Evolutionary conservation across 2,329 filamentous ascomycete genomes (phyloP).

Genomic region (Epichloe sylvatica): DNA sequence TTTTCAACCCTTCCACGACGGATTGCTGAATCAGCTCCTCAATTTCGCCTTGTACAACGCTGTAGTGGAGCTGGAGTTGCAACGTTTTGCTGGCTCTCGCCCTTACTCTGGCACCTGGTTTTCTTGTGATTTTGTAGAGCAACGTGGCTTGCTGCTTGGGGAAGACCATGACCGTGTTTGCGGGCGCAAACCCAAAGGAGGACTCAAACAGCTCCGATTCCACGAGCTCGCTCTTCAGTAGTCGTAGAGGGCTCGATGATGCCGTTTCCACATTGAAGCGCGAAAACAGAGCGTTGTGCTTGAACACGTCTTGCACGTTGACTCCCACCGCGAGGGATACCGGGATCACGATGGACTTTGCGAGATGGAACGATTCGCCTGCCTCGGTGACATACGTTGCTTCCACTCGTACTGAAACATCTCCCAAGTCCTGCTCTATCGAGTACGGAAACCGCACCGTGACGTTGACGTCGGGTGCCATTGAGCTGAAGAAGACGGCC

Average conservation of each 20-base stretch:
- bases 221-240: slow-evolving; percentile 57
- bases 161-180: slow-evolving; percentile 51
- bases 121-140: slow-evolving; percentile 62
- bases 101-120: slow-evolving; percentile 23
- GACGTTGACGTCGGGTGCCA: slow-evolving; percentile 32
- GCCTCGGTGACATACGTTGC: slow-evolving; percentile 55
- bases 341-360: slow-evolving; percentile 45
- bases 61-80: slow-evolving; percentile 61
- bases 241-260: slow-evolving; percentile 55
- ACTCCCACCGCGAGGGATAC: slow-evolving; percentile 77
- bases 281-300: slow-evolving; percentile 67
- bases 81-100: slow-evolving; percentile 30
- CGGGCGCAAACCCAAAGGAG: slow-evolving; percentile 40
- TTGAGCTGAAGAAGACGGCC: slow-evolving; percentile 33
- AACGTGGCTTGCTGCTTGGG: slow-evolving; percentile 69
- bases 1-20: slow-evolving; percentile 25
- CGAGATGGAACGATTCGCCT: slow-evolving; percentile 30
- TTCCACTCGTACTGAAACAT: slow-evolving; percentile 63
- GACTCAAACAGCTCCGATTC: slow-evolving; percentile 57
- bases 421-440: slow-evolving; percentile 59
- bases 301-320: slow-evolving; percentile 94
- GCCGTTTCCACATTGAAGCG: slow-evolving; percentile 83
- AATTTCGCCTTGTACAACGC: slow-evolving; percentile 63
- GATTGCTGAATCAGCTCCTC: slow-evolving; percentile 32
- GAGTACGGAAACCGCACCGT: slow-evolving; percentile 67